Evolutionary conservation across 2,329 filamentous ascomycete genomes (phyloP), one percentile per base, ranked within the genome.

Genomic region (Neonectria coccinea): DNA sequence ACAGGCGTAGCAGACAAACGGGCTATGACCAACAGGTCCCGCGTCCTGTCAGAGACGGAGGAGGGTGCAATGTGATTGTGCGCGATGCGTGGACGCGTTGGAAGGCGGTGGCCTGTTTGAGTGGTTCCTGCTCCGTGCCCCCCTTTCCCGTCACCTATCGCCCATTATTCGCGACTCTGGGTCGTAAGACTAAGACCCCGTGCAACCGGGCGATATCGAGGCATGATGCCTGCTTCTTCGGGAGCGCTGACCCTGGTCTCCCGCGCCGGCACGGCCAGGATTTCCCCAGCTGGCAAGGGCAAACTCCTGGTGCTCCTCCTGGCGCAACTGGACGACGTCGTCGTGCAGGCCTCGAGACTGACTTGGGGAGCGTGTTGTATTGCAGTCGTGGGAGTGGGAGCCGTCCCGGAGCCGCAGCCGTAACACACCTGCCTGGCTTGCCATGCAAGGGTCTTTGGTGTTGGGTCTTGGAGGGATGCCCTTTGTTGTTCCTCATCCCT

Each of bases 171-270:
- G 41, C 67, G n/a, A 42, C 47, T 36, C 44, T 27, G 52, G 56
- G 64, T 72, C 66, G 68, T 73, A 69, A 72, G 29, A 29, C 29
- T 29, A 69, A 72, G 66, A 73, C n/a, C 39, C 16, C 16, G 14
- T 39, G 36, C 36, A 39, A 39, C 10, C 67, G 18, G 54, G 36
- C 59, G 25, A 33, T 36, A 55, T 56, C 42, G 55, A 59, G 62
- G 57, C 53, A 65, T 64, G 48, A 68, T 68, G 63, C 39, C 52
- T 57, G 44, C 48, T 50, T 25, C 48, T 56, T 52, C 55, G 59
- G 54, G 56, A 64, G 62, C 36, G 47, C 50, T 54, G 52, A 54
- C 56, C 48, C 62, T 64, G 33, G 48, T 47, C 65, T 67, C 64
- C 68, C 62, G 58, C 65, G 64, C 70, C 58, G 60, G 54, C 61